phyloP scores from a whole-genome alignment of 2,329 filamentous ascomycete species.

The Fusarium subtropicale region DNA sequence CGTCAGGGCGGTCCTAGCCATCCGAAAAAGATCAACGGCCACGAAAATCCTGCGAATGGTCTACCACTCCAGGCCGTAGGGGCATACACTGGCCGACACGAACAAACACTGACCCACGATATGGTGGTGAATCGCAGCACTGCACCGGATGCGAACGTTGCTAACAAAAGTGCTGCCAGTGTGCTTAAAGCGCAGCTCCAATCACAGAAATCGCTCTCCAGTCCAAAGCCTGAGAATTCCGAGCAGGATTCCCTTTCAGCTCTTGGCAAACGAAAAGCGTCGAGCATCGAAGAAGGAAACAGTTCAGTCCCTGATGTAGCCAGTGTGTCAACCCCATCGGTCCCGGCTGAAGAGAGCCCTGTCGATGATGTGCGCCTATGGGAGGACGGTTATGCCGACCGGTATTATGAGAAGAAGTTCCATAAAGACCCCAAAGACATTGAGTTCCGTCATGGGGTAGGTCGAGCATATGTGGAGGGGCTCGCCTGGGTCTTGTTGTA shows the following conservation, averaged over 20 bases:
- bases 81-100: slow-evolving; percentile 64
- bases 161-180: slow-evolving; percentile 95
- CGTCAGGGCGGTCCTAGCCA: slow-evolving; percentile 30
- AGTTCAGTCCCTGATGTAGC: slow-evolving; percentile 71
- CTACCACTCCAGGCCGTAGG: slow-evolving; percentile 55
- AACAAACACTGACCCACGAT: slow-evolving; percentile 78
- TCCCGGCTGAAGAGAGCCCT: slow-evolving; percentile 70
- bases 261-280: slow-evolving; percentile 81
- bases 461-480: slow-evolving; percentile 91
- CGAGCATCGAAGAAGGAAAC: slow-evolving; percentile 71
- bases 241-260: slow-evolving; percentile 60
- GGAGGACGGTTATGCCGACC: slow-evolving; percentile 94
- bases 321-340: slow-evolving; percentile 56
- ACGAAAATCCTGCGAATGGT: slow-evolving; percentile 51
- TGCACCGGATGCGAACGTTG: slow-evolving; percentile 76
- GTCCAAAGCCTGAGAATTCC: slow-evolving; percentile 40
- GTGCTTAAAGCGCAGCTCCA: slow-evolving; percentile 85
- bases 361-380: slow-evolving; percentile 88
- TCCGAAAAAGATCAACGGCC: slow-evolving; percentile 47
- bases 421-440: slow-evolving; percentile 82
- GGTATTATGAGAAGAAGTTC: slow-evolving; percentile 98
- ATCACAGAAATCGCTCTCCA: slow-evolving; percentile 47
- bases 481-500: slow-evolving; percentile 95
- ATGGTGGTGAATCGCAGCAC: slow-evolving; percentile 83
- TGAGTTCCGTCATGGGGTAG: slow-evolving; percentile 89